phyloP scores from a whole-genome alignment of 1,284 basidiomycete species.

The Mycena sp. region DNA sequence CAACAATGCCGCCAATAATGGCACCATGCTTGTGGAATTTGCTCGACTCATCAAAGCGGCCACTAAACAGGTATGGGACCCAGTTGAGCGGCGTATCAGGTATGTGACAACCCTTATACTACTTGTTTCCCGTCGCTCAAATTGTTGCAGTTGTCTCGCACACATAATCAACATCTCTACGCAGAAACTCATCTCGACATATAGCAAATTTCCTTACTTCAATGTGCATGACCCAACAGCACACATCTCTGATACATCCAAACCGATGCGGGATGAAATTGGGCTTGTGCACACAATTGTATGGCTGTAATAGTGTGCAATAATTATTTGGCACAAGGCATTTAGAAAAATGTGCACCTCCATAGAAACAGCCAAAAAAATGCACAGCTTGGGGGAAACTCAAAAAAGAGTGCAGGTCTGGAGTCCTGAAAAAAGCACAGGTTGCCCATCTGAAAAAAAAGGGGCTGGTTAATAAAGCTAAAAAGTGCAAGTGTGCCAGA shows the following conservation, averaged over 20 bases:
- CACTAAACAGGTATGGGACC: background rate
- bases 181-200: background rate
- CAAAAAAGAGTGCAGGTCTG: no score
- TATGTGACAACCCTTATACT: background rate
- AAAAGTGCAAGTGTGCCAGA: no score
- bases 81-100: background rate
- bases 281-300: background rate
- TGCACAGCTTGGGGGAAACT: no score
- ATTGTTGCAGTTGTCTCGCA: background rate
- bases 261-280: background rate
- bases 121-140: background rate
- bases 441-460: no score
- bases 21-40: background rate
- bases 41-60: background rate
- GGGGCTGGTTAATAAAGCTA: no score
- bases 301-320: no score
- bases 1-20: no score
- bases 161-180: background rate
- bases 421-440: no score
- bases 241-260: background rate
- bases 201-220: no score
- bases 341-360: no score
- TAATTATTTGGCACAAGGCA: no score
- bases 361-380: no score
- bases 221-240: background rate